These are phyloP conservation scores for Carex arenaria DNA, from an alignment of 202 grass and related monocot species.

Conservation along the genomic window DNA sequence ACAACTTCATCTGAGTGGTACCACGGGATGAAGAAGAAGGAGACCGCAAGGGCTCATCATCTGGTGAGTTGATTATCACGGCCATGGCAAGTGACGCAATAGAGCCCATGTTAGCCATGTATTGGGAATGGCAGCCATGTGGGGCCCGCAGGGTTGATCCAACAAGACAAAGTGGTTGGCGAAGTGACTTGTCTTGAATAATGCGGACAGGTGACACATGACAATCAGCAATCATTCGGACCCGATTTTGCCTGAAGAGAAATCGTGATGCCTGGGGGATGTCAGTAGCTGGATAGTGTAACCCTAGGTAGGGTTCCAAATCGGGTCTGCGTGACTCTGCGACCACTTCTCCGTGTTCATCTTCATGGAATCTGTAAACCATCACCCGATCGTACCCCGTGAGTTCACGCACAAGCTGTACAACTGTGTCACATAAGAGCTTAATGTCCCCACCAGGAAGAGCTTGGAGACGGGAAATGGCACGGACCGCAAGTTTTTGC, in stretches of 20 bases:
- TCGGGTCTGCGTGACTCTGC: constrained; percentile 63
- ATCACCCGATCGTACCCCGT: constrained; percentile 93
- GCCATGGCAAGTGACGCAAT: constrained; percentile 87
- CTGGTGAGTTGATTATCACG: constrained; percentile 64
- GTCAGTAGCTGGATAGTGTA: constrained; percentile 95
- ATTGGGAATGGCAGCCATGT: constrained; percentile 84
- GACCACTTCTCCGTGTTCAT: constrained; percentile 91
- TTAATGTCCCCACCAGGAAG: constrained; percentile 73
- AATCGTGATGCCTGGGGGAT: constrained; percentile 94
- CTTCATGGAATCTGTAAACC: constrained; percentile 98
- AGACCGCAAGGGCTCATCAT: constrained; percentile 38
- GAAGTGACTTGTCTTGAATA: constrained; percentile 65
- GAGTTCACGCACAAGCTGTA: constrained; percentile 79
- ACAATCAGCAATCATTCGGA: constrained; percentile 91
- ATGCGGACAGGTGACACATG: constrained; percentile 56
- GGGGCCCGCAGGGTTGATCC: constrained; percentile 81
- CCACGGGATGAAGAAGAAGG: constrained; percentile 22
- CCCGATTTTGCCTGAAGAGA: constrained; percentile 93
- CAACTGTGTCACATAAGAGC: constrained; percentile 78
- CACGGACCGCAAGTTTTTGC: constrained; percentile 87
- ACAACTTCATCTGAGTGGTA: constrained; percentile 59
- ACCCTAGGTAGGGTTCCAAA: constrained; percentile 85
- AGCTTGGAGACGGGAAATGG: constrained; percentile 87
- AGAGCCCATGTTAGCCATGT: constrained; percentile 99
- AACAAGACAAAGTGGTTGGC: constrained; percentile 80